Percentiles rank a stretch among this genome's conserved stretches.
Evolutionary conservation across 2,329 filamentous ascomycete species (phyloP).

Genomic region (Hymenoscyphus albidus): DNA sequence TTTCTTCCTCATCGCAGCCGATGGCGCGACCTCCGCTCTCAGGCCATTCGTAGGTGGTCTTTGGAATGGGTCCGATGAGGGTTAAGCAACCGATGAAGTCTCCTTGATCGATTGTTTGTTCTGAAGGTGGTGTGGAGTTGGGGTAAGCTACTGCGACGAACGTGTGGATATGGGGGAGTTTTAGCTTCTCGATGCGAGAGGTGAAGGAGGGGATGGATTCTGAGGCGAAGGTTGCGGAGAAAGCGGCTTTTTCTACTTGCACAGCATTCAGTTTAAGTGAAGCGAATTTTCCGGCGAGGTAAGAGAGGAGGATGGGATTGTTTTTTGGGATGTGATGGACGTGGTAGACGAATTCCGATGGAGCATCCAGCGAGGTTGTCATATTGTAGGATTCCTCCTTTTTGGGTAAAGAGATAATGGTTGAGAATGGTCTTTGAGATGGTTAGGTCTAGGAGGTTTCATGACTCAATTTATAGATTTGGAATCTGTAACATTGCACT

Average conservation of each 20-base stretch:
- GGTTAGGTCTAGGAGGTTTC: too few relatives aligned
- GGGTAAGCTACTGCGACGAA: conserved; percentile 33
- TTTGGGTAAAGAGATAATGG: neutral
- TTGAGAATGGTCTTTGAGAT: too few relatives aligned
- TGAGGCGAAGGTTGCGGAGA: conserved; percentile 33
- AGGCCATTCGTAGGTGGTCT: conserved; percentile 26
- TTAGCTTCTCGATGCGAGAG: conserved; percentile 31
- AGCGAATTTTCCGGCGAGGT: conserved; percentile 28
- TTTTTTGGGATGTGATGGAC: conserved; percentile 23
- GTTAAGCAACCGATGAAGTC: conserved; percentile 36
- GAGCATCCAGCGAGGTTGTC: neutral
- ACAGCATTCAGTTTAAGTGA: conserved; percentile 34
- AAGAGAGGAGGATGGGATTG: conserved; percentile 20
- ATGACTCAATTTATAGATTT: neutral
- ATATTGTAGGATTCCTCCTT: neutral
- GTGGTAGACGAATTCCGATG: conserved; percentile 15
- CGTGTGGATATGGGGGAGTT: conserved; percentile 25
- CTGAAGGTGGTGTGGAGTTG: conserved; percentile 10
- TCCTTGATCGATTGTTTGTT: conserved; percentile 24
- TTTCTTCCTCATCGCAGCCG: conserved; percentile 28
- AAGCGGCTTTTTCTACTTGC: conserved; percentile 29
- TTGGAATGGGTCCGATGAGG: conserved; percentile 31
- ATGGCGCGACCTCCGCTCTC: conserved; percentile 27
- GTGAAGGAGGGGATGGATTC: conserved; percentile 29
- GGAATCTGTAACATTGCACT: too few relatives aligned